phyloP scores from a whole-genome alignment of 129 eudicot genomes.

The Lonicera japonica region DNA sequence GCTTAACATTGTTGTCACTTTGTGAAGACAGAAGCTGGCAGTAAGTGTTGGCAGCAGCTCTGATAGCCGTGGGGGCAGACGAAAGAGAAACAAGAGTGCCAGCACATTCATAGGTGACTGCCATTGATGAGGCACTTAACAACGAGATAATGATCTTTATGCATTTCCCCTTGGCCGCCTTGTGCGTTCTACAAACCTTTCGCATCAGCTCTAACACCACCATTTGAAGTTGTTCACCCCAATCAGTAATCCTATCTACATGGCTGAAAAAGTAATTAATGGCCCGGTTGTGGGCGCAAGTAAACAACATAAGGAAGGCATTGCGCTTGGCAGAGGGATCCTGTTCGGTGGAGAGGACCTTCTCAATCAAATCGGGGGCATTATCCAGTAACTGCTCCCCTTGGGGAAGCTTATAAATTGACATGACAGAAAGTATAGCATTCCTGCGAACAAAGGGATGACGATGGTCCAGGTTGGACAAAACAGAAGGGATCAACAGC shows the following conservation, averaged over 20 bases:
- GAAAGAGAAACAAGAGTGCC: neutral
- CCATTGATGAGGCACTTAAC: neutral
- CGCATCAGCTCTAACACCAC: neutral
- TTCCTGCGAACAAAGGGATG: neutral
- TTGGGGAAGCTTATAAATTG: neutral
- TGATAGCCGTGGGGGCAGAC: neutral
- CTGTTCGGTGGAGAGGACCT: neutral
- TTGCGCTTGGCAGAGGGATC: neutral
- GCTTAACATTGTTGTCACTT: conserved; percentile 2
- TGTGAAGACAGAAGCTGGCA: neutral
- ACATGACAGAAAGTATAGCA: neutral
- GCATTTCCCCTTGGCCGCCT: neutral
- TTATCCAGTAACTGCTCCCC: neutral
- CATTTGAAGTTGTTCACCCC: neutral
- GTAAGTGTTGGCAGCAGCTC: neutral
- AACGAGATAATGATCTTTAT: neutral
- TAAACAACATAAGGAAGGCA: neutral
- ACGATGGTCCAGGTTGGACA: neutral
- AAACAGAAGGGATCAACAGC: neutral
- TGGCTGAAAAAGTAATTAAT: neutral
- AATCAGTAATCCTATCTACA: neutral
- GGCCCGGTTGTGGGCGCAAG: neutral
- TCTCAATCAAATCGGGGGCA: neutral
- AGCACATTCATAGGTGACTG: neutral
- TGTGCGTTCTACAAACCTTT: neutral